Base-by-base conservation (phyloP, 495 filamentous ascomycete species). In the Daldinia decipiens region DNA sequence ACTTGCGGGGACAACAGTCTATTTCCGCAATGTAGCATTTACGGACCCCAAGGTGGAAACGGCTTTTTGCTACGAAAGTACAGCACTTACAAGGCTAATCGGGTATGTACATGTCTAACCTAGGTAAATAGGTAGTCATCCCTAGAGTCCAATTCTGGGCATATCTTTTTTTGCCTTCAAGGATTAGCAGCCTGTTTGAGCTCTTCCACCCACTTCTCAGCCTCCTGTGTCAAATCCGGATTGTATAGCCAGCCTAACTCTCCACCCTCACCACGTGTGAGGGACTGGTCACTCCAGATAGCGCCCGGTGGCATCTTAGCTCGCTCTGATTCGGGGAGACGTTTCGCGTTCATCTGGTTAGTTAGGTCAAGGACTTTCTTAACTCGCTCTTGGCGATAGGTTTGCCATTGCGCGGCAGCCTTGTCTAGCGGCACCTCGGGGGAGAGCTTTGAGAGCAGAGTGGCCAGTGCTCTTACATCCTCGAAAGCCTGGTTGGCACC, bases 401-500 rank as follows among this genome's bases (percentile, higher is more conserved):
- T 2, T 55, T 76, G 59, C 75, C 75, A 77, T 31, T 57, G 32
- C 21, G 67, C 62, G 15, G 71, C 59, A 5, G 40, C 56, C 52
- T 66, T 63, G 27, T 59, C 51, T 9, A 72, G 47, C 54, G 54
- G 32, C 15, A 40, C 65, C 2, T 66, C 51, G 4, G 31, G 45
- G 47, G 58, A 64, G 12, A 69, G 58, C 53, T 65, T 68, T 4
- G 60, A 64, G 60, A 64, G 45, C 8, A 77, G 60, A 19, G 64
- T 68, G 19, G 62, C 71, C 19, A 80, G 65, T 29, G 68, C 71
- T 45, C 75, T 68, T 11, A 73, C 70, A 61, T 80, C 77, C 52
- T 79, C 77, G 31, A 80, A 76, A 0, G 77, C 76, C 27, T 75
- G 69, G 50, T 75, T 76, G 12, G 70, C 74, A 12, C 79, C 76